Base-by-base conservation (phyloP, 371 early-diverging fungal species). In the Rhizopus delemar region DNA sequence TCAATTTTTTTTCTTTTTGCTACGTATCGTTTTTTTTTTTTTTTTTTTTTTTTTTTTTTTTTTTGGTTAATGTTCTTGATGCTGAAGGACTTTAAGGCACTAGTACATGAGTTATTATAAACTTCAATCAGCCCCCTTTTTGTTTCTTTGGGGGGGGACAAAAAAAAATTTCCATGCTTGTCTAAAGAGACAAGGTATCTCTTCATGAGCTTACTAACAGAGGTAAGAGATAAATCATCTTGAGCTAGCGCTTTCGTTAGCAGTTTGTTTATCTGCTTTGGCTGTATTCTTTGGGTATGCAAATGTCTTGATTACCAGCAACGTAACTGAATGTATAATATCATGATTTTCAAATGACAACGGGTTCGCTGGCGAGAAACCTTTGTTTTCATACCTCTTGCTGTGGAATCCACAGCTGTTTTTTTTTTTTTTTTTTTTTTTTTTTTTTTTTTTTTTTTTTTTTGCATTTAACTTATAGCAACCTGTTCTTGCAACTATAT, bases 351-450 rank as follows among this genome's bases (percentile, higher is more conserved):
- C 34, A 55, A 54, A 54, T 34, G 32, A 54, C 38, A 60, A 53
- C 41, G 54, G 60, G 43, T 55, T 55, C 43, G 51, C 51, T 50
- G 61, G 56, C 35, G 51, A 60, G 55, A 60, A 60, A 35, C 56
- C 51, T 12, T 55, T 50, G 43, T 60, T 51, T 34, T 54, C 54
- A 60, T 48, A 41, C 33, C 41, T 54, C n/a, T 60, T 53, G 54
- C 49, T 53, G 54, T 53, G 39, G 54, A 60, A 60, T 13, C 54
- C 60, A 53, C 60, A 48, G 60, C 49, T 60, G 53, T 54, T 60
- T 53, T 41, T 60, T 49, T 54, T 56, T 12, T 49, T 54, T 56
- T 12, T 49, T 54, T 56, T 12, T 49, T 22, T 22, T 22, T 22
- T 22, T 22, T 22, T 22, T 22, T 22, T 22, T 22, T 22, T 22